These are phyloP conservation scores for Yamadazyma scolyti DNA, from an alignment of 805 yeast species.

Conservation along the genomic window DNA sequence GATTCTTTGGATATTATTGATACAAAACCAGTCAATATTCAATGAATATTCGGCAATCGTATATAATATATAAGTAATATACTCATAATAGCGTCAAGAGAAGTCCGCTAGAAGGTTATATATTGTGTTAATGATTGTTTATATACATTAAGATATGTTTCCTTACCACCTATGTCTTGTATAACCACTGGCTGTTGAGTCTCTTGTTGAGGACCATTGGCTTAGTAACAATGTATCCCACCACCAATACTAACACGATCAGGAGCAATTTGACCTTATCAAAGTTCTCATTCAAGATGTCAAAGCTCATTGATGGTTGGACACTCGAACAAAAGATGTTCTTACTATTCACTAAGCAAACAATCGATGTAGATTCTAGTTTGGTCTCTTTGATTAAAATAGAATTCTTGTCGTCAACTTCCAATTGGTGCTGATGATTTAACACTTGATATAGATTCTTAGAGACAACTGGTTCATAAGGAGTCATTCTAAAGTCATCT, in stretches of 20 bases:
- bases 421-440: conserved; percentile 35
- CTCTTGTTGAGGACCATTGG: conserved; percentile 57
- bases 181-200: conserved; percentile 56
- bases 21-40: too few species aligned
- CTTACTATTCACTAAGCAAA: conserved; percentile 54
- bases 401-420: conserved; percentile 13
- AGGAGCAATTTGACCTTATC: conserved; percentile 58
- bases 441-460: conserved; percentile 31
- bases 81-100: too few species aligned
- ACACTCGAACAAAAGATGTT: conserved; percentile 76
- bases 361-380: conserved; percentile 76
- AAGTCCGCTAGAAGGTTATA: too few species aligned
- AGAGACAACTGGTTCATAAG: conserved; percentile 63
- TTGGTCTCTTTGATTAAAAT: conserved; percentile 47
- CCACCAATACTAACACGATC: conserved; percentile 54
- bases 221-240: conserved; percentile 44
- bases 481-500: conserved; percentile 53
- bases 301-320: conserved; percentile 83
- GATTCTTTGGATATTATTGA: too few species aligned
- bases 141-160: too few species aligned
- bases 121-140: too few species aligned
- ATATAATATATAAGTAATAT: too few species aligned
- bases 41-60: too few species aligned
- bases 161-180: too few species aligned
- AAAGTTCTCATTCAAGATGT: conserved; percentile 63